Percentiles rank a stretch among this genome's conserved stretches.
These are phyloP conservation scores for Naganishia vishniacii DNA, from an alignment of 768 basidiomycete genomes.

Conservation along the genomic window DNA sequence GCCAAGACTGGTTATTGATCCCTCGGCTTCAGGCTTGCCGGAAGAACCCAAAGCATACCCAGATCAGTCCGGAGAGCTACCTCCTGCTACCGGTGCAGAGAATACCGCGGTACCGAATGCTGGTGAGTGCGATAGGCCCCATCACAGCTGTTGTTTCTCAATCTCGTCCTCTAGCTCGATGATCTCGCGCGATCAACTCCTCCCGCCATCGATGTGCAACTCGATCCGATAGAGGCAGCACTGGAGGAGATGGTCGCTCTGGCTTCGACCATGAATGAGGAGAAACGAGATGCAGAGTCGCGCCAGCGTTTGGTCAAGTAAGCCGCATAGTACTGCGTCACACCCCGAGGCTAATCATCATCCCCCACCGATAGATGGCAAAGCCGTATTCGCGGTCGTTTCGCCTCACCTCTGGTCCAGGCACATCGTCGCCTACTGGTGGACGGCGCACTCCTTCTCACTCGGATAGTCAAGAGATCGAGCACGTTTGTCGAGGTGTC, in stretches of 20 bases:
- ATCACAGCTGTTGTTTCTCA: neutral
- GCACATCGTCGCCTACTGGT: constrained; percentile 92
- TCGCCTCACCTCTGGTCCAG: constrained; percentile 95
- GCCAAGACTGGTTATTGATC: neutral
- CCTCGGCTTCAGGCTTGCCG: constrained; percentile 61
- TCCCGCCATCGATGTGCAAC: constrained; percentile 66
- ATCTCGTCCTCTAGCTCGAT: constrained; percentile 60
- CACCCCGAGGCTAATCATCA: neutral
- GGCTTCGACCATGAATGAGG: constrained; percentile 95
- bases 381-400: constrained; percentile 76
- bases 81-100: constrained; percentile 90
- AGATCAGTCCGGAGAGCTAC: constrained; percentile 89
- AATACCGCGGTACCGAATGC: constrained; percentile 89
- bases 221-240: constrained; percentile 75
- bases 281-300: constrained; percentile 90
- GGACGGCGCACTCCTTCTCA: constrained; percentile 78
- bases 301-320: constrained; percentile 82
- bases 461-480: constrained; percentile 83
- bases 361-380: constrained; percentile 38
- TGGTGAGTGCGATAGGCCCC: constrained; percentile 56
- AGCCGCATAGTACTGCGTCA: constrained; percentile 38
- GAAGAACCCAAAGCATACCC: constrained; percentile 80
- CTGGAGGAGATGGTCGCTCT: constrained; percentile 78
- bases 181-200: constrained; percentile 79
- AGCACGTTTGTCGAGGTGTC: constrained; percentile 69